Percentiles rank a stretch among this genome's conserved stretches.
These are phyloP conservation scores for Ogataea hybrid DNA, from an alignment of 1,139 yeast genomes.

Conservation along the genomic window DNA sequence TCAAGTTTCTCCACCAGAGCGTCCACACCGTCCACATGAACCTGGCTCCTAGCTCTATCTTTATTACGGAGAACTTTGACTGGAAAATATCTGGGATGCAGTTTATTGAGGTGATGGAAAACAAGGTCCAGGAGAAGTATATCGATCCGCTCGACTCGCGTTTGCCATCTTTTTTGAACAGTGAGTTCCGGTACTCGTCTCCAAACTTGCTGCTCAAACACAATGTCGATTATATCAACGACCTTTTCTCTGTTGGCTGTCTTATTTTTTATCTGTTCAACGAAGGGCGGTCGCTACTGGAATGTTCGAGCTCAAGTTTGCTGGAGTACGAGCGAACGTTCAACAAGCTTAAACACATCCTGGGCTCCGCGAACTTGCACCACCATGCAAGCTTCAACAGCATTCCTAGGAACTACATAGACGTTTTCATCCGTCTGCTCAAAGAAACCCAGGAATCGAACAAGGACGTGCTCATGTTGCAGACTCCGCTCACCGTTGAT, in stretches of 20 bases:
- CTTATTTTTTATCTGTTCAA: conserved; percentile 63
- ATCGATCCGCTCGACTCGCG: conserved; percentile 69
- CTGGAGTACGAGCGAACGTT: conserved; percentile 31
- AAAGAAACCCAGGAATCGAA: conserved; percentile 27
- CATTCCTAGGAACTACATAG: conserved; percentile 30
- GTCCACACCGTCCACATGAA: conserved; percentile 78
- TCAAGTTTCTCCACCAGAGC: conserved; percentile 76
- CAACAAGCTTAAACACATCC: conserved; percentile 22
- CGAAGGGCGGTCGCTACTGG: conserved; percentile 41
- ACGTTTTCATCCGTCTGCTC: conserved; percentile 24
- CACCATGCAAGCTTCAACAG: conserved; percentile 28
- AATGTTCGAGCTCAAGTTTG: conserved; percentile 38
- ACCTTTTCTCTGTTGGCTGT: conserved; percentile 80
- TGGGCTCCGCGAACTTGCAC: conserved; percentile 17
- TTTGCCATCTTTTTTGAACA: conserved; percentile 68
- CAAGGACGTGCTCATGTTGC: conserved; percentile 39
- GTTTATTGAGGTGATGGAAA: conserved; percentile 55
- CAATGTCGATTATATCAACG: conserved; percentile 64
- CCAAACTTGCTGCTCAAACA: conserved; percentile 70
- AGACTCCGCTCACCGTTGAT: conserved; percentile 47
- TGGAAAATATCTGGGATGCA: conserved; percentile 88
- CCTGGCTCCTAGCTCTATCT: conserved; percentile 72
- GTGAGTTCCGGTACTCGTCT: conserved; percentile 71
- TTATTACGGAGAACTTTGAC: conserved; percentile 82
- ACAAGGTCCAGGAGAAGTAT: conserved; percentile 45